phyloP scores from a whole-genome alignment of 2,329 filamentous ascomycete genomes.

The Cytospora piceicola region DNA sequence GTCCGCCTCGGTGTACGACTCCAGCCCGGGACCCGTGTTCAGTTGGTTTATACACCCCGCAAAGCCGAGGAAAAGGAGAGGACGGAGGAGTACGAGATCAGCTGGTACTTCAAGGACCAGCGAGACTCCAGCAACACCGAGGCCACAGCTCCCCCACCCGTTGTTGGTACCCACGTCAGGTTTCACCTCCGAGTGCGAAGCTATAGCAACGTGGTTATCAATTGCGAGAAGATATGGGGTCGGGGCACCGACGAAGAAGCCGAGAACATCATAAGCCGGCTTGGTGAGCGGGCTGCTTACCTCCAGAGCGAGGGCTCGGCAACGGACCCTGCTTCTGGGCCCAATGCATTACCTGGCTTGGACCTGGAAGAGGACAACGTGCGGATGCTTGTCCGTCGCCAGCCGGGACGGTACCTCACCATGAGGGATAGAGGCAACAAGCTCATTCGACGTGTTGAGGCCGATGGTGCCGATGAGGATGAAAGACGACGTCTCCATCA shows the following conservation, averaged over 20 bases:
- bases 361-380: not conserved
- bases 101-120: not conserved
- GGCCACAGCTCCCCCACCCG: not conserved
- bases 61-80: not conserved
- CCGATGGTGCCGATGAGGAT: not conserved
- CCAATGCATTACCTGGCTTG: not conserved
- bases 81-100: not conserved
- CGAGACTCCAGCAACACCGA: not conserved
- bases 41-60: not conserved
- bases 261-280: not conserved
- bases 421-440: not conserved
- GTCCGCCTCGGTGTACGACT: not conserved
- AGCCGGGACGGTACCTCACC: not conserved
- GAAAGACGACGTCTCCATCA: not conserved
- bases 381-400: not conserved
- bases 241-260: not conserved
- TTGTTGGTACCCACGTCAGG: not conserved
- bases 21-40: not conserved
- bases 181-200: not conserved
- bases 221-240: not conserved
- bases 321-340: not conserved
- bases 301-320: not conserved
- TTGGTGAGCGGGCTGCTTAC: not conserved
- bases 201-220: not conserved
- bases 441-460: not conserved